These are phyloP conservation scores for Amanita fuliginea DNA, from an alignment of 768 basidiomycete species.

Conservation along the genomic window DNA sequence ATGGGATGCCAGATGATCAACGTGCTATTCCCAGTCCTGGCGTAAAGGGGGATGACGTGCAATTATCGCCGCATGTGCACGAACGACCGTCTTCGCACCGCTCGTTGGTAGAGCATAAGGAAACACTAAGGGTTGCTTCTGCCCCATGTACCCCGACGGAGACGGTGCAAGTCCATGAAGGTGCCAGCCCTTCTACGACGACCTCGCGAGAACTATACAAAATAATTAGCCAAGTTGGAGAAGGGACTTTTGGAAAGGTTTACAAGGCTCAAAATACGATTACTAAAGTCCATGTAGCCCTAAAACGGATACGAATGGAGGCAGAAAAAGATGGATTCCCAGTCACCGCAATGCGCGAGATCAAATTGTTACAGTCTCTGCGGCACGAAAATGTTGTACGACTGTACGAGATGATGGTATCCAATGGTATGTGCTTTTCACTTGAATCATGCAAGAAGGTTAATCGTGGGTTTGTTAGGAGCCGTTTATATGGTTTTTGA, in stretches of 20 bases:
- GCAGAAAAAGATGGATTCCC: constrained; percentile 96
- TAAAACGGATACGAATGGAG: constrained; percentile 98
- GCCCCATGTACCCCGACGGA: constrained; percentile 1
- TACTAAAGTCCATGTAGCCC: constrained; percentile 69
- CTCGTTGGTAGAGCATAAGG: not conserved
- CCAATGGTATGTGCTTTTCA: constrained; percentile 58
- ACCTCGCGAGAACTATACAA: constrained; percentile 57
- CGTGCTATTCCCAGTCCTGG: not conserved
- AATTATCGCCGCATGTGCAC: not conserved
- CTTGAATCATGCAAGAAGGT: not conserved
- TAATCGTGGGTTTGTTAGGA: constrained; percentile 33
- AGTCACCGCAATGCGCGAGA: constrained; percentile 97
- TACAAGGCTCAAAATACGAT: constrained; percentile 85
- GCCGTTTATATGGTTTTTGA: constrained; percentile 99
- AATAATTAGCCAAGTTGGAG: constrained; percentile 89
- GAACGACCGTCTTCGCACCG: not conserved
- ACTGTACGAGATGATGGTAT: constrained; percentile 98
- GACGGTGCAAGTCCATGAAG: constrained; percentile 1
- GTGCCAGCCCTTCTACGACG: constrained; percentile 10
- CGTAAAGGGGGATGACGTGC: not conserved
- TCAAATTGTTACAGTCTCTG: constrained; percentile 90
- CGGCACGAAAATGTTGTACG: constrained; percentile 83
- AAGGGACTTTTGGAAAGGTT: constrained; percentile 98
- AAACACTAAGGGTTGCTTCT: not conserved
- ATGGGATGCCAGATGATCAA: not conserved